A percentile compares a stretch with the other conserved stretches of the same genome.
These are phyloP conservation scores for Ensete ventricosum DNA, from an alignment of 176 grass and related monocot genomes.

Conservation along the genomic window DNA sequence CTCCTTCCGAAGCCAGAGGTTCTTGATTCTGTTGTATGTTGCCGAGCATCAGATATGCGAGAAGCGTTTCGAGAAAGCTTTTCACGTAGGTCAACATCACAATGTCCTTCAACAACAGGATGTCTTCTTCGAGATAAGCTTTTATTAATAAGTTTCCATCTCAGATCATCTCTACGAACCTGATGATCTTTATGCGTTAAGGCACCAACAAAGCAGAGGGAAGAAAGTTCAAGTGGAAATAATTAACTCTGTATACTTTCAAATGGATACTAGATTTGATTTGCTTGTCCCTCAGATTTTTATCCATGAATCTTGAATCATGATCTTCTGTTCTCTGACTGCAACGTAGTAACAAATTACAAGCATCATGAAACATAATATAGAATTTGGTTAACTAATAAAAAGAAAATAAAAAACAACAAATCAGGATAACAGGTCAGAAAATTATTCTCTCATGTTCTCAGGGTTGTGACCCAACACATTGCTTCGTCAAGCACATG, in stretches of 20 bases:
- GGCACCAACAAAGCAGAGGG: constrained; percentile 25
- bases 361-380: neutral
- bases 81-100: constrained; percentile 58
- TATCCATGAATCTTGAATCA: constrained; percentile 26
- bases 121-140: constrained; percentile 37
- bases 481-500: neutral
- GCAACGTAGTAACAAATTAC: constrained; percentile 9
- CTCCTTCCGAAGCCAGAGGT: constrained; percentile 27
- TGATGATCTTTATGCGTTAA: constrained; percentile 37
- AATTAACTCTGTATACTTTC: constrained; percentile 14
- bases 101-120: constrained; percentile 23
- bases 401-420: constrained; percentile 19
- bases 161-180: constrained; percentile 52
- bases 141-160: constrained; percentile 73
- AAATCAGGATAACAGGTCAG: constrained; percentile 1
- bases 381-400: neutral
- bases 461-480: neutral
- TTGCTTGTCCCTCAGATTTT: constrained; percentile 31
- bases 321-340: constrained; percentile 44
- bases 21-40: constrained; percentile 32
- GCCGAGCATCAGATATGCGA: constrained; percentile 29
- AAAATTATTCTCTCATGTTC: neutral
- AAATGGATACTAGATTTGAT: constrained; percentile 24
- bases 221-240: constrained; percentile 13
- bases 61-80: constrained; percentile 49